Evolutionary conservation across 371 early-diverging fungal species (phyloP), one percentile per base, ranked within the genome.

Genomic region (Apophysomyces variabilis): DNA sequence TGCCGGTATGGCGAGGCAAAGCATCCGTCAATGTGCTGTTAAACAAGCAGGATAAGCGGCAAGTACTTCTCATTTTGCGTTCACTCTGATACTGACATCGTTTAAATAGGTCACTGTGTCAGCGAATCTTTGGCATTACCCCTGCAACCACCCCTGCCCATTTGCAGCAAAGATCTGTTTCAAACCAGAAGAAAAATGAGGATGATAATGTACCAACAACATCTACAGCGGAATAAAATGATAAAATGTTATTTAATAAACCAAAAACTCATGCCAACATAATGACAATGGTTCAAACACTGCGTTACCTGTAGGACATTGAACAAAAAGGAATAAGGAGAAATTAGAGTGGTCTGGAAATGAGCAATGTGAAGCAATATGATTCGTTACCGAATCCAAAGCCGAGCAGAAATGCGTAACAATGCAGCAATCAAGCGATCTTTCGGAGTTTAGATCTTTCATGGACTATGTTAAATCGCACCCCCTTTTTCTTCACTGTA

Each of bases 1-100:
- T 93, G 57, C 93, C 95, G 4, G 80, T 92, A 5, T 93, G 92
- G 92, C 81, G 89, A 62, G 92, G 93, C 7, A 78, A 80, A 16
- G 85, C 87, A 39, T 89, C 89, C 9, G 78, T 86, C 35, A 92
- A 91, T 47, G 75, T 93, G 58, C 73, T 93, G 68, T 65, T 95
- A 39, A 88, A 90, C 75, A 93, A 92, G 71, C 82, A 83, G 60
- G 94, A 93, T 60, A 85, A 86, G 61, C 70, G 68, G 80, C 83
- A 71, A 70, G 64, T 56, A 38, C 14, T 21, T 13, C 14, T 16
- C 44, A 45, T 41, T 45, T 41, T 26, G 45, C 45, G 1, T 41
- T 8, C 8, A 37, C 26, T 6, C 5, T 47, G 9, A 47, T 14
- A 39, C 11, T 63, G 4, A 26, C 54, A 16, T 58, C 26, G 54